phyloP scores from a whole-genome alignment of 2,329 filamentous ascomycete species.

The Penicillium glabrum region DNA sequence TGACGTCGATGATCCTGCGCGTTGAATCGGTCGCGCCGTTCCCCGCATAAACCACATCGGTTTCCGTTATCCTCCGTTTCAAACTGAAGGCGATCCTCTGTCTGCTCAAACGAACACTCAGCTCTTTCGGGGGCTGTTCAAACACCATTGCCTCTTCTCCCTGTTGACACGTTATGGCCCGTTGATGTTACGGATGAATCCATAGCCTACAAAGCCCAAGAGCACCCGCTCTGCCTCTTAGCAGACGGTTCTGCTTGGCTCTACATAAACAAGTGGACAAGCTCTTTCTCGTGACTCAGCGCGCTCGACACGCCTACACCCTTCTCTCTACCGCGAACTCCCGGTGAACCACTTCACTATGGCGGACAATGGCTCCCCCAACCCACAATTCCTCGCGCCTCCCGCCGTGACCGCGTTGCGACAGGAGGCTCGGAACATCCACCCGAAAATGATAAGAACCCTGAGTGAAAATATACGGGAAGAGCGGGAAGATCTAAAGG shows the following conservation, averaged over 20 bases:
- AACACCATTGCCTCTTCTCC: neutral
- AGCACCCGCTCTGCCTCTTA: constrained; percentile 45
- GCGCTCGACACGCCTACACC: neutral
- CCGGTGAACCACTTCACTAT: constrained; percentile 32
- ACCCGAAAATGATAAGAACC: constrained; percentile 57
- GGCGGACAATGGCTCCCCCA: constrained; percentile 42
- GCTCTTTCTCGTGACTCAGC: constrained; percentile 10
- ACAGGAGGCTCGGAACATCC: constrained; percentile 42
- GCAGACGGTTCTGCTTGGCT: constrained; percentile 43
- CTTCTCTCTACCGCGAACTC: constrained; percentile 1
- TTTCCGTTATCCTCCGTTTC: constrained; percentile 22
- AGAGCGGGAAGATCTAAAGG: constrained; percentile 88
- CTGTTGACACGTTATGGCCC: constrained; percentile 34
- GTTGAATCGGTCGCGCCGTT: constrained; percentile 24
- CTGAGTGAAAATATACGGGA: constrained; percentile 88
- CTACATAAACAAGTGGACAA: constrained; percentile 13
- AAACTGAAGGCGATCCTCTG: constrained; percentile 1
- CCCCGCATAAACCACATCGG: constrained; percentile 23
- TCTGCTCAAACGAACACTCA: constrained; percentile 1
- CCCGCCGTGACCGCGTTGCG: constrained; percentile 45
- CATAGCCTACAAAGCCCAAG: constrained; percentile 35
- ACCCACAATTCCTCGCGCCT: constrained; percentile 43
- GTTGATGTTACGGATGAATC: constrained; percentile 43
- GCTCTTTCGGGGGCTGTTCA: neutral
- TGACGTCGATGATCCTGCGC: constrained; percentile 24